Conservation (phyloP, 805 yeast genomes). For the Schwanniomyces vanrijiae region DNA sequence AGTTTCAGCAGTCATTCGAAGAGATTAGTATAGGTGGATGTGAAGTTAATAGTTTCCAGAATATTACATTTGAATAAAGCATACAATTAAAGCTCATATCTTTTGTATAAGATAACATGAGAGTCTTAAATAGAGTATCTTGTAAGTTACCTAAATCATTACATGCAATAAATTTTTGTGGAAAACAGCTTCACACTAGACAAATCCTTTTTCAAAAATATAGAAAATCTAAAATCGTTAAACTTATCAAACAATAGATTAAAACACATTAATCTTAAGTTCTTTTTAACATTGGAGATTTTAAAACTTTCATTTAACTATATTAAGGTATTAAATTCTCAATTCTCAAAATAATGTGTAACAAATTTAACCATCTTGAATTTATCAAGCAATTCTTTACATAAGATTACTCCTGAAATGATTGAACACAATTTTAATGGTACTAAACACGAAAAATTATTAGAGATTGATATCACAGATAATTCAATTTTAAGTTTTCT, state of each 20-base stretch:
- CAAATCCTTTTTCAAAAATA: background rate
- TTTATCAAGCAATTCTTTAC: background rate
- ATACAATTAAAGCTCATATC: slow-evolving; percentile 9
- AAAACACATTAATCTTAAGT: background rate
- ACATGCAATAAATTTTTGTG: slow-evolving; percentile 8
- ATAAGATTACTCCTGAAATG: background rate
- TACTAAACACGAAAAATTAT: background rate
- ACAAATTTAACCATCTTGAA: background rate
- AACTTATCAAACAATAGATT: slow-evolving; percentile 13
- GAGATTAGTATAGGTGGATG: slow-evolving; percentile 20
- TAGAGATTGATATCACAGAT: background rate
- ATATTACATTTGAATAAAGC: slow-evolving; percentile 9
- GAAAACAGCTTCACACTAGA: slow-evolving; percentile 6
- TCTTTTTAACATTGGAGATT: background rate
- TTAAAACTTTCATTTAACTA: background rate
- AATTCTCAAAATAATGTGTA: background rate
- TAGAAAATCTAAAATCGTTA: slow-evolving; percentile 8
- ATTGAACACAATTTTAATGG: background rate
- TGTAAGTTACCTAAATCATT: slow-evolving; percentile 9
- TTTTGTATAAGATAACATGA: slow-evolving; percentile 12
- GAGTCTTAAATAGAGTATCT: background rate
- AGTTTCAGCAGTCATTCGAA: slow-evolving; percentile 9
- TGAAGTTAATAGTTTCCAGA: slow-evolving; percentile 8
- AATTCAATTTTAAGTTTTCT: background rate
- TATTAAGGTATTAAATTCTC: background rate